Base-by-base conservation (phyloP, 176 grass and related monocot species). In the Oryza punctata region DNA sequence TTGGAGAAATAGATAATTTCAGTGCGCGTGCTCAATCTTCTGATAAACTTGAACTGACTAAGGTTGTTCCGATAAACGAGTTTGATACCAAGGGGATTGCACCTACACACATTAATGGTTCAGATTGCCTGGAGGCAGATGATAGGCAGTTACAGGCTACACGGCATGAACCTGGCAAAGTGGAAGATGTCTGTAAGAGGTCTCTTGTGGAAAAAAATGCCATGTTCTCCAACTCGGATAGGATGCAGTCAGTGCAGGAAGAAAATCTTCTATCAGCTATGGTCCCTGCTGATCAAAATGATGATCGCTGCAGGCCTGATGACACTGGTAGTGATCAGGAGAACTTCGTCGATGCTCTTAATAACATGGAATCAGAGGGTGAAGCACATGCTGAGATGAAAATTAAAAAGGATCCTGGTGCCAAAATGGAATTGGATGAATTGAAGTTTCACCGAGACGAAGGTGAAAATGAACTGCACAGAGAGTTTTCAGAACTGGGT, bases 261-360 rank as follows among this genome's bases (percentile, higher is more conserved):
- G 68, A 75, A 69, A 79, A 75, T 40, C 24, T 61, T 64, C 49
- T 52, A 65, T 52, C 30, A 74, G 13, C 69, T 64, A 63, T 3
- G 12, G 37, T 69, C 59, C 38, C 63, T 75, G 69, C 76, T 83
- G 70, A 83, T 67, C 74, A 78, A 75, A 59, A 87, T 69, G 63
- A 21, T 78, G 61, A 78, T 83, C 75, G 21, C 59, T 76, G 63
- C 52, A 83, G 71, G 69, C 78, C 69, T 75, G 93, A 93, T 78
- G 89, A 98, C 64, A 81, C 88, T 76, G 69, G 64, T 76, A 91
- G 87, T 84, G 92, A 93, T 78, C 90, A 92, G 41, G 92, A 95
- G 8, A 94, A 85, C 80, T 92, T 98, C 60, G 63, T 98, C 30
- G 93, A 95, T 81, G 83, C 93, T 49, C 81, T 64, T 75, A 92